phyloP scores from a whole-genome alignment of 2,329 filamentous ascomycete species.

The Diaporthe sp. region DNA sequence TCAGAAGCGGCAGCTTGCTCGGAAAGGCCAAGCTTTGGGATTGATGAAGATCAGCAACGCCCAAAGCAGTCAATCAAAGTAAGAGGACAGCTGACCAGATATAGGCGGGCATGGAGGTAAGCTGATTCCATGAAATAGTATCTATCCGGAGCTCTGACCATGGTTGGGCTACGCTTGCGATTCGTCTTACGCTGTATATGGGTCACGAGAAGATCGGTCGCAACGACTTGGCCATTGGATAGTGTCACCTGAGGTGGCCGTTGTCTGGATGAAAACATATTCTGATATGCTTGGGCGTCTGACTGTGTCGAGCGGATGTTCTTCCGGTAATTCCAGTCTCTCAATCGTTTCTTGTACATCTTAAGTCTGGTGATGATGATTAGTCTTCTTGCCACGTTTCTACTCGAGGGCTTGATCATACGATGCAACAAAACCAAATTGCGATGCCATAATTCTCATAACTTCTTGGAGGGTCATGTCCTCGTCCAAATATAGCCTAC shows the following conservation, averaged over 20 bases:
- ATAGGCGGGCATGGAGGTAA: not conserved
- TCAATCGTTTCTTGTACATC: conserved; percentile 31
- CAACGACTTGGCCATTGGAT: conserved; percentile 27
- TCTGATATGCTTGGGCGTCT: not conserved
- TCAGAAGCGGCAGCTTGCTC: too few species aligned
- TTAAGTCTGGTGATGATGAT: not conserved
- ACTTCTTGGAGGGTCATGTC: conserved; percentile 33
- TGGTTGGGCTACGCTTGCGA: not conserved
- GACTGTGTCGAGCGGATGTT: conserved; percentile 16
- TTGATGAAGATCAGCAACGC: not conserved
- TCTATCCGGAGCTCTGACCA: not conserved
- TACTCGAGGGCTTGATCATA: not conserved
- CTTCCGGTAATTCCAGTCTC: conserved; percentile 24
- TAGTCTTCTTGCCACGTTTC: not conserved
- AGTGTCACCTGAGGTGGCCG: not conserved
- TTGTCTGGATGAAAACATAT: not conserved
- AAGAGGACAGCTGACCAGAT: not conserved
- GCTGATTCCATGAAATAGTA: conserved; percentile 20
- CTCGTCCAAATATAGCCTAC: conserved; percentile 31
- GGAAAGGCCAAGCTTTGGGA: not conserved
- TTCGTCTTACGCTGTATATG: conserved; percentile 23
- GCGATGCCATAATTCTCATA: conserved; percentile 24
- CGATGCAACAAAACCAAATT: conserved; percentile 33
- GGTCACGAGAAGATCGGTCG: conserved; percentile 3
- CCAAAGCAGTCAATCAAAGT: not conserved